Base-by-base conservation (phyloP, 805 yeast species). In the Tetrapisispora nanseiensis region DNA sequence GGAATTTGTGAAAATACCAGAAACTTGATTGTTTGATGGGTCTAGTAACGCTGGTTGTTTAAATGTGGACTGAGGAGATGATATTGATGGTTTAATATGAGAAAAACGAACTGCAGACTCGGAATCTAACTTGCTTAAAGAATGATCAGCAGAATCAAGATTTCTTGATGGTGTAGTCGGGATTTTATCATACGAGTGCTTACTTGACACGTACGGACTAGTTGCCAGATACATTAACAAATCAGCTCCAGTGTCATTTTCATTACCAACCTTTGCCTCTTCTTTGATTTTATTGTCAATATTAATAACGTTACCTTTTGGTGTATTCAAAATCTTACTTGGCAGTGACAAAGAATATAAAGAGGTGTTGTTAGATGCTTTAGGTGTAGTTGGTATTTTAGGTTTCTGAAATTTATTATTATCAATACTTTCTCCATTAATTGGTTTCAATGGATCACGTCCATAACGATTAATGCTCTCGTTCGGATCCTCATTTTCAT, bases 151-250 rank as follows among this genome's bases (percentile, higher is more conserved):
- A 18, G 44, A 39, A 10, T 16, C 29, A 21, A 39, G 4, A 6
- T 31, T 16, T 24, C 34, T 39, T n/a, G 54, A 47, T n/a, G 63
- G 63, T 2, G 63, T 59, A 4, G 56, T 46, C 10, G 61, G 62
- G 10, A 51, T 45, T 23, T 44, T 48, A 20, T 39, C 42, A 33
- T 39, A 33, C 12, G 15, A 42, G 32, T 20, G 12, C 18, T 34
- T 40, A 15, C 18, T 34, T 7, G 39, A 22, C 2, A 40, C 43
- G 30, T 57, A 60, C 2, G 67, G 67, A 29, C 63, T 57, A 29
- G 66, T 57, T 1, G 67, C 67, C 15, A 62, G 42, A 41, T 61
- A 62, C 59, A 62, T 58, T 31, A 62, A 48, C 28, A 62, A 38
- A 46, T 62, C 67, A 11, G 65, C 66, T 12, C 63, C 67, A 12